Percentiles rank a stretch among this genome's conserved stretches.
Evolutionary conservation across 345 rosid species (phyloP).

Genomic region (Erucastrum elatum): DNA sequence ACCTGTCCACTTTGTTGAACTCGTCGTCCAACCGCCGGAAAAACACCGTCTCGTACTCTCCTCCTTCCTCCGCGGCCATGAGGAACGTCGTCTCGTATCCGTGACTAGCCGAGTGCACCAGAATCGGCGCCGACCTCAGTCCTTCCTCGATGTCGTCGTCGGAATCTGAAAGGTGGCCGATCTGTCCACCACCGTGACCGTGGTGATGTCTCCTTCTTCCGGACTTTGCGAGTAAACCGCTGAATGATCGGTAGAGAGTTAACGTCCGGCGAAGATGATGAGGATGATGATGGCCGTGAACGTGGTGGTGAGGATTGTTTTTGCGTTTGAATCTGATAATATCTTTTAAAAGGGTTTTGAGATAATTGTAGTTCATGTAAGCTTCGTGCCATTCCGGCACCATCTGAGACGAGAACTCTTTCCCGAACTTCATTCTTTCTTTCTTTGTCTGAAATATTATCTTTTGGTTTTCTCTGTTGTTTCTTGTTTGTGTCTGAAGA

Average conservation of each 20-base stretch:
- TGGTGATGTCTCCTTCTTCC: slow-evolving; percentile 29
- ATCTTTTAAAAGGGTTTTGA: slow-evolving; percentile 59
- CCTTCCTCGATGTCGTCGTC: slow-evolving; percentile 37
- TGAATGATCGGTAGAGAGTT: slow-evolving; percentile 60
- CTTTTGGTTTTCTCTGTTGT: background rate
- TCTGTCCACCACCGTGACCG: slow-evolving; percentile 10
- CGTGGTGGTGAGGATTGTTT: slow-evolving; percentile 25
- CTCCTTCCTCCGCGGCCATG: slow-evolving; percentile 57
- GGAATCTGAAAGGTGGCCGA: slow-evolving; percentile 30
- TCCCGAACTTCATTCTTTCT: slow-evolving; percentile 42
- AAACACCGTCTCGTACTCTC: slow-evolving; percentile 57
- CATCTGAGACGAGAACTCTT: background rate
- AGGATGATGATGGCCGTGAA: slow-evolving; percentile 4
- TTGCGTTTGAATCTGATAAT: slow-evolving; percentile 46
- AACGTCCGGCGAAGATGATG: slow-evolving; percentile 41
- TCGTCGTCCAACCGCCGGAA: slow-evolving; percentile 45
- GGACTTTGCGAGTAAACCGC: slow-evolving; percentile 45
- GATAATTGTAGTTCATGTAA: slow-evolving; percentile 59
- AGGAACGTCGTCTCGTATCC: slow-evolving; percentile 57
- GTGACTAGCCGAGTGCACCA: slow-evolving; percentile 41
- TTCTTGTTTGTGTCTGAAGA: background rate
- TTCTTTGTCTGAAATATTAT: background rate
- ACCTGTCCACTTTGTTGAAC: slow-evolving; percentile 48
- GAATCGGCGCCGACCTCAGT: slow-evolving; percentile 27
- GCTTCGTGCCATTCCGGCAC: slow-evolving; percentile 17